phyloP scores from a whole-genome alignment of 2,329 filamentous ascomycete species.

The Talaromyces verruculosus region DNA sequence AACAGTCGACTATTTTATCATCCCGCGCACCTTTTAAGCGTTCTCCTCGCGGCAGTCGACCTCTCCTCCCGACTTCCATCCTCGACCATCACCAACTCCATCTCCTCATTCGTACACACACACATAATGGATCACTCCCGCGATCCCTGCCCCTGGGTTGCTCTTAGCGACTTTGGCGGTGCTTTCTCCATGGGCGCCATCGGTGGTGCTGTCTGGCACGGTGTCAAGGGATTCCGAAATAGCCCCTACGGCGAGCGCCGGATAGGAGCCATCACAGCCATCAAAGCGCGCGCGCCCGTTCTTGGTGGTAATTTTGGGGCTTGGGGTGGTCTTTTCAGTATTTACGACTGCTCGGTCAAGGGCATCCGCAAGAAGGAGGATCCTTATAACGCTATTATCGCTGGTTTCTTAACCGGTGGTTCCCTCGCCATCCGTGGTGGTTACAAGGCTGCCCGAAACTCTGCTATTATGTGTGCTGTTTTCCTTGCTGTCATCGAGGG shows the following conservation, averaged over 20 bases:
- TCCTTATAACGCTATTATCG: constrained; percentile 96
- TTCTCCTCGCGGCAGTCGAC: neutral
- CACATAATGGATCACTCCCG: constrained; percentile 22
- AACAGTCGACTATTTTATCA: neutral
- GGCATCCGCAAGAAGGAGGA: constrained; percentile 94
- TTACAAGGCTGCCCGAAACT: constrained; percentile 87
- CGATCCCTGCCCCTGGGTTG: constrained; percentile 56
- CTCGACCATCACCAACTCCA: neutral
- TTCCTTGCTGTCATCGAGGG: constrained; percentile 95
- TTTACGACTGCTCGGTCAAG: constrained; percentile 96
- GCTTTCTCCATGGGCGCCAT: constrained; percentile 92
- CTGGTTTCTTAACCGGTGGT: constrained; percentile 94
- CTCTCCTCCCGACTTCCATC: neutral
- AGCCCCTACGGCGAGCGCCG: constrained; percentile 89
- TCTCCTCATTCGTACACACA: neutral
- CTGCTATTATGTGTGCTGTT: constrained; percentile 92
- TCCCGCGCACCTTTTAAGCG: neutral
- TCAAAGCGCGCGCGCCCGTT: constrained; percentile 95
- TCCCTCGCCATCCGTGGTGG: constrained; percentile 89
- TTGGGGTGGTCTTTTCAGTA: constrained; percentile 94
- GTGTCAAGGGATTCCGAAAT: constrained; percentile 91
- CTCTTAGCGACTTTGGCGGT: constrained; percentile 95
- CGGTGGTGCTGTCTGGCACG: constrained; percentile 88
- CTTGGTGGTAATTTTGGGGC: constrained; percentile 97
- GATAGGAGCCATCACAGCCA: constrained; percentile 92